Evolutionary conservation across 1,284 basidiomycete genomes (phyloP).

Genomic region (Puccinia horiana): DNA sequence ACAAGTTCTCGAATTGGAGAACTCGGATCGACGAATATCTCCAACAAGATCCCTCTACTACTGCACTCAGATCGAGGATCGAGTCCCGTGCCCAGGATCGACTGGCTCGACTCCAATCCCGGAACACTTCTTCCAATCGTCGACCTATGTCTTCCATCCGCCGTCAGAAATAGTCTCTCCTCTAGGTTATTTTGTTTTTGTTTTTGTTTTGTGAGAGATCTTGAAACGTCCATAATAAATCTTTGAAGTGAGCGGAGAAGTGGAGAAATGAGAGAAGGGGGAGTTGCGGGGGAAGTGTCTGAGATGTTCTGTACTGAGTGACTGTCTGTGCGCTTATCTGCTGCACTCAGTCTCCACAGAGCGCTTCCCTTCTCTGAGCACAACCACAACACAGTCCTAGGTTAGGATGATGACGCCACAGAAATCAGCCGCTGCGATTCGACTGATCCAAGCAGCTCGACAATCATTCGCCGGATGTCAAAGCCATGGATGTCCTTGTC

Average conservation of each 20-base stretch:
- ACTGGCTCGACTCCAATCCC: background rate
- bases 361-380: slow-evolving; percentile 67
- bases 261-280: too few relatives aligned
- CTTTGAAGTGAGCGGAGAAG: too few relatives aligned
- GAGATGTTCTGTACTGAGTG: too few relatives aligned
- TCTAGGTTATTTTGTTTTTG: background rate
- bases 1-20: slow-evolving; percentile 20
- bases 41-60: background rate
- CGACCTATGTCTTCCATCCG: background rate
- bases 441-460: slow-evolving; percentile 47
- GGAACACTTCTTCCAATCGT: background rate
- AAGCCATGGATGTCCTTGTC: slow-evolving; percentile 49
- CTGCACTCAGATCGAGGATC: background rate
- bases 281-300: too few relatives aligned
- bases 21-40: slow-evolving; percentile 1
- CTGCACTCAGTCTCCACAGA: background rate
- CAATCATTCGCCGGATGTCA: slow-evolving; percentile 48
- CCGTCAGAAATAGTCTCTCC: background rate
- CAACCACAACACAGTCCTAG: slow-evolving; percentile 66
- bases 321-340: too few relatives aligned
- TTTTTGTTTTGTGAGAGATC: too few relatives aligned
- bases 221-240: too few relatives aligned
- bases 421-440: slow-evolving; percentile 14
- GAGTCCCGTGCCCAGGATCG: slow-evolving; percentile 24
- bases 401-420: slow-evolving; percentile 65